Base-by-base conservation (phyloP, 2,329 filamentous ascomycete species). In the Ophiostoma montium region DNA sequence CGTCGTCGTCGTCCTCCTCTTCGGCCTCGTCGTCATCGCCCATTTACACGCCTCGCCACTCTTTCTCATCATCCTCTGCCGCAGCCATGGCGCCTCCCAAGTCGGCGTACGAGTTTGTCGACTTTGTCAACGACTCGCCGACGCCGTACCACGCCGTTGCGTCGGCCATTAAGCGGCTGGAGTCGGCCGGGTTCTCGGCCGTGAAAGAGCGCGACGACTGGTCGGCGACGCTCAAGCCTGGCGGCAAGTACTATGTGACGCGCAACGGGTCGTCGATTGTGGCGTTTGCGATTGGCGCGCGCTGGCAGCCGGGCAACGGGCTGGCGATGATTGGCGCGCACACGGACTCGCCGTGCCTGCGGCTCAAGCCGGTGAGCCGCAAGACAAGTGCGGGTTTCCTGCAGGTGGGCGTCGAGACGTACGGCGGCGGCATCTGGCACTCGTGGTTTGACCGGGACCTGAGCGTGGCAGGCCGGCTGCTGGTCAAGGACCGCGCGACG, bases 381-480 rank as follows among this genome's bases (percentile, higher is more conserved):
- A 92, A 90, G 69, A 76, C 78, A 60, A 80, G 77, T 50, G 84
- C 85, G 55, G 90, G 90, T 12, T 98, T 92, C 65, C 68, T 95
- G 54, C 92, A 98, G 67, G 82, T 98, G 50, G 92, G 89, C 48
- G 90, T 95, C 47, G 92, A 98, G 71, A 90, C 87, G 2, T 98
- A 98, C 61, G 92, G 92, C 48, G 92, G 92, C 53, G 92, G 92
- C 50, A 82, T 96, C 60, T 96, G 90, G 90, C 89, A 95, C 66
- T 94, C 86, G 43, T 98, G 84, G 92, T 98, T 98, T 62, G 92
- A 98, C 65, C 82, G 92, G 46, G 92, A 98, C 63, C 70, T 98
- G 54, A 84, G 86, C 58, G 80, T 96, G 48, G 92, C 92, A 31
- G 92, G 92, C 9, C 77, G 92, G 52, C 86, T 86, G 13, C 82